Evolutionary conservation across 2,329 filamentous ascomycete genomes (phyloP), one percentile per base, ranked within the genome.

Genomic region (Fusarium incarnatum): DNA sequence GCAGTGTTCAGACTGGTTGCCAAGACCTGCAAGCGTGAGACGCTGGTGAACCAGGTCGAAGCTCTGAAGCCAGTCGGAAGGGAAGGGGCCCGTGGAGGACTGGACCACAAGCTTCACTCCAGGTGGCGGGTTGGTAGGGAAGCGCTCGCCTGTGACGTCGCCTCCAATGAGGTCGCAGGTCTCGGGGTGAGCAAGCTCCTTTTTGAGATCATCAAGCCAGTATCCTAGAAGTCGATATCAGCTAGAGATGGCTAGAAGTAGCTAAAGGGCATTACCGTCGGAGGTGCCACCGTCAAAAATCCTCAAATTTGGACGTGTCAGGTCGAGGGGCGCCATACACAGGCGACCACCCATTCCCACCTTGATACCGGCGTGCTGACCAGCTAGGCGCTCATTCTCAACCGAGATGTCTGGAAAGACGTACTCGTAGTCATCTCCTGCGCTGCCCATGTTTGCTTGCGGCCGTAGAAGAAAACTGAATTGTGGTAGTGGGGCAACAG

Each of bases 361-460:
- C 22, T 47, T 47, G 25, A 47, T 47, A 20, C 45, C 45, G 11
- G 18, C 16, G 25, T 47, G 45, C 25, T 47, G 45, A 47, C 45
- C 45, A 20, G 45, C 45, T n/a, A 47, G 45, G 15, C 45, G 45
- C 22, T 47, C 45, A 47, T 47, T 47, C 45, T 47, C 45, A 10
- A 47, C 45, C 9, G 45, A 47, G 45, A 47, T n/a, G 25, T 47
- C 45, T n/a, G 45, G 45, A n/a, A 47, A 47, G 45, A 47, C 45
- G 25, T 47, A 47, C 25, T 47, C 45, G 18, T 47, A 47, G 10
- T 47, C 45, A n/a, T 47, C 45, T 11, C 45, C 45, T 47, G 18
- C 20, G 18, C 25, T 25, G 16, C 25, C 18, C 45, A 47, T 47
- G 28, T 30, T 30, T 30, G 28, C 28, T 30, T 30, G 28, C 28